A percentile compares a stretch with the other conserved stretches of the same genome.
Evolutionary conservation across 192 early-diverging fungal species (phyloP).

Genomic region (Podila minutissima): DNA sequence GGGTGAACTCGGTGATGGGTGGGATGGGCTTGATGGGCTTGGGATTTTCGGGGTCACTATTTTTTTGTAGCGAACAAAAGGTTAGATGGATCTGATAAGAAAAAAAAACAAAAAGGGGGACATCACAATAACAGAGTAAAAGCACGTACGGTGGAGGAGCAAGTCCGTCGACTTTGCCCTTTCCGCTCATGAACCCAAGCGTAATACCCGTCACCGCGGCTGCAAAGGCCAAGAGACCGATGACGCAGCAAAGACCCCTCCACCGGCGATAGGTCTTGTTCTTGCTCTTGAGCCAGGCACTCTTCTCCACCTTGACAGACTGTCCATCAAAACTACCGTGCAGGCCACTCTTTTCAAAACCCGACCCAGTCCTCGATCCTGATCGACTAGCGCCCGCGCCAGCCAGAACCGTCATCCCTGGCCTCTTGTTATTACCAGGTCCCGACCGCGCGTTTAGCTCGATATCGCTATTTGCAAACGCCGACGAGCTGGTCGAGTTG

Average conservation of each 20-base stretch:
- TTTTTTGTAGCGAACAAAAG: not conserved
- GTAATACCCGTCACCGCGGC: slow-evolving; percentile 21
- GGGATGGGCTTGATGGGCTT: slow-evolving; percentile 5
- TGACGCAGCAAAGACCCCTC: slow-evolving; percentile 18
- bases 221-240: slow-evolving; percentile 16
- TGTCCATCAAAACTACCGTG: not conserved
- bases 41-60: not conserved
- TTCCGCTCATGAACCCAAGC: slow-evolving; percentile 18
- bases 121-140: not conserved
- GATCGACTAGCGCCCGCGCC: too few species aligned
- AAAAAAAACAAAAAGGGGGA: not conserved
- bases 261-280: slow-evolving; percentile 21
- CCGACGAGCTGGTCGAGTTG: slow-evolving; percentile 8
- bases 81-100: not conserved
- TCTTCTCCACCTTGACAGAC: not conserved
- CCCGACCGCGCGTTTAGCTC: slow-evolving; percentile 16
- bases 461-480: slow-evolving; percentile 14
- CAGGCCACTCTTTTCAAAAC: too few species aligned
- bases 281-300: slow-evolving; percentile 25
- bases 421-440: not conserved
- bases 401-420: too few species aligned
- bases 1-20: slow-evolving; percentile 27
- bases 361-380: too few species aligned
- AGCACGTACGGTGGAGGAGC: slow-evolving; percentile 25
- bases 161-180: slow-evolving; percentile 39